These are phyloP conservation scores for Aspergillus thermomutatus DNA, from an alignment of 2,329 filamentous ascomycete genomes.

Conservation along the genomic window DNA sequence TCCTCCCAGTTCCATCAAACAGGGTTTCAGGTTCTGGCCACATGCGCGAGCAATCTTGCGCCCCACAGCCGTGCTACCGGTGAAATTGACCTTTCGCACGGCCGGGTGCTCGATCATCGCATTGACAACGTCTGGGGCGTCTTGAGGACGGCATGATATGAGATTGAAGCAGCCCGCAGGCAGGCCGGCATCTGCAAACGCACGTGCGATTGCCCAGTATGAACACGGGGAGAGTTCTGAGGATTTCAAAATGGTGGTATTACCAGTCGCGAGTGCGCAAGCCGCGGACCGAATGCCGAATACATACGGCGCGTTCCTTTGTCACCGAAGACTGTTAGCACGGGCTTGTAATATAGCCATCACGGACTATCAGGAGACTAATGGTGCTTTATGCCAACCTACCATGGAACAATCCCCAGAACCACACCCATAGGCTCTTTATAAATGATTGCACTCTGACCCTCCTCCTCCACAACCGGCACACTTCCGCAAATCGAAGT, in stretches of 20 bases:
- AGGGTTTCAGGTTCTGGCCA: conserved; percentile 70
- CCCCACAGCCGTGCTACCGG: conserved; percentile 67
- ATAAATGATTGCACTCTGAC: conserved; percentile 60
- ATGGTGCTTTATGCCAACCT: conserved; percentile 12
- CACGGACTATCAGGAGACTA: neutral
- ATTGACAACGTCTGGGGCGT: conserved; percentile 65
- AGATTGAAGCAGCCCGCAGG: conserved; percentile 72
- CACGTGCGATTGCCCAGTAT: conserved; percentile 58
- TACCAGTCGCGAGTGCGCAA: conserved; percentile 66
- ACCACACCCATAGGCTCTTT: conserved; percentile 76
- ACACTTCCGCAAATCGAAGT: conserved; percentile 47
- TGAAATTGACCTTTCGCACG: conserved; percentile 73
- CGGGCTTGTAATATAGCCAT: neutral
- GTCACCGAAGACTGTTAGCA: neutral
- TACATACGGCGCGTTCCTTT: conserved; percentile 53
- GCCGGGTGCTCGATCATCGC: conserved; percentile 62
- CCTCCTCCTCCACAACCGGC: conserved; percentile 48
- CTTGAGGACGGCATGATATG: conserved; percentile 57
- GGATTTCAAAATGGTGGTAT: conserved; percentile 69
- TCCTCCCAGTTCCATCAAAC: conserved; percentile 75
- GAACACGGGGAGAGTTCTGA: conserved; percentile 63
- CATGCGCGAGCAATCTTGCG: conserved; percentile 65
- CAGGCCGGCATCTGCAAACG: conserved; percentile 69
- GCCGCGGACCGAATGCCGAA: conserved; percentile 50
- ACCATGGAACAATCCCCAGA: conserved; percentile 77